phyloP scores from a whole-genome alignment of 2,329 filamentous ascomycete genomes.

The Whalleya microplaca region DNA sequence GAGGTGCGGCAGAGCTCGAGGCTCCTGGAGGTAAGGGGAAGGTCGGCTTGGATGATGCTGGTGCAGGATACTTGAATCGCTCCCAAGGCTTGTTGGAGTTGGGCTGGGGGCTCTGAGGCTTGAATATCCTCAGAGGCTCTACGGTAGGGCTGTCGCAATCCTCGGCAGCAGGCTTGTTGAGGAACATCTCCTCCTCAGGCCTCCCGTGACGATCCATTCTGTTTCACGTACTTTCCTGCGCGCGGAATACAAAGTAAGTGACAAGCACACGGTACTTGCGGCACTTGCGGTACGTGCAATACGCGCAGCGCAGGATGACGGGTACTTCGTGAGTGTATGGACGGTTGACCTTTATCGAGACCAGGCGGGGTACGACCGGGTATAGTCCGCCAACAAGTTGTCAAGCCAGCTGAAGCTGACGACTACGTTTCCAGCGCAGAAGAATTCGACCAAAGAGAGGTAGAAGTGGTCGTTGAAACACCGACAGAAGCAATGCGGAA shows the following conservation, averaged over 20 bases:
- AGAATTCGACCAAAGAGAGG: conserved; percentile 5
- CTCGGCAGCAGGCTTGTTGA: conserved; percentile 60
- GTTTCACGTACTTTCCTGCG: conserved; percentile 33
- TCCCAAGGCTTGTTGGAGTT: conserved; percentile 41
- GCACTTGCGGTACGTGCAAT: conserved; percentile 5
- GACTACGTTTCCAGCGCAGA: background rate
- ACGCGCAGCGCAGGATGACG: conserved; percentile 24
- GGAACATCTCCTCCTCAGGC: conserved; percentile 83
- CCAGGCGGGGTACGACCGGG: conserved; percentile 34
- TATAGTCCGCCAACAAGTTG: conserved; percentile 16
- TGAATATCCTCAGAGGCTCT: conserved; percentile 83
- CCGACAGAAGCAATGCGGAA: conserved; percentile 14
- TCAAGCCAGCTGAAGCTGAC: conserved; percentile 17
- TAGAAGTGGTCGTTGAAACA: conserved; percentile 12
- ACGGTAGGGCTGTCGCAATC: conserved; percentile 75
- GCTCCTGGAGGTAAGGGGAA: conserved; percentile 71
- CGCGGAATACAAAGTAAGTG: conserved; percentile 18
- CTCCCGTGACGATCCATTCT: conserved; percentile 64
- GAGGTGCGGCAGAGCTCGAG: conserved; percentile 68
- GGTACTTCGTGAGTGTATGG: conserved; percentile 15
- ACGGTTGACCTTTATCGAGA: conserved; percentile 27
- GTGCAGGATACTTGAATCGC: conserved; percentile 56
- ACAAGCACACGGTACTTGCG: conserved; percentile 15
- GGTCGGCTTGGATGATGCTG: conserved; percentile 54
- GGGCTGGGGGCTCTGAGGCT: conserved; percentile 70